Percentiles rank a stretch among this genome's conserved stretches.
Evolutionary conservation across 345 rosid species (phyloP).

Genomic region (Fremontodendron californicum): DNA sequence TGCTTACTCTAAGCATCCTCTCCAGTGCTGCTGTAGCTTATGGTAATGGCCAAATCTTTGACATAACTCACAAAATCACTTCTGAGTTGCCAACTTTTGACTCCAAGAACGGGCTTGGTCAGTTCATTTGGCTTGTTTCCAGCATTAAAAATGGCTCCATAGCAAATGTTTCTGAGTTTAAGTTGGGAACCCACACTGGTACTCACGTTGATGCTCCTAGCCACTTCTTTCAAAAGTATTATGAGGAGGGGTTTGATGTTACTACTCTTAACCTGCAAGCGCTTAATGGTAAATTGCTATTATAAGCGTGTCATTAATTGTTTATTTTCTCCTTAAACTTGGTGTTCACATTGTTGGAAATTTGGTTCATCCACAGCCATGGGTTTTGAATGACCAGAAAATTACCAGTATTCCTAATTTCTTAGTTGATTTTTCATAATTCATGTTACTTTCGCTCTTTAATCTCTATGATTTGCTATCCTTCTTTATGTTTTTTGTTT

Average conservation of each 20-base stretch:
- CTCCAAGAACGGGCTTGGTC: slow-evolving; percentile 36
- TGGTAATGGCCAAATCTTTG: slow-evolving; percentile 34
- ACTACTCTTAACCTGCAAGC: slow-evolving; percentile 42
- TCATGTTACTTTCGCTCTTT: not conserved
- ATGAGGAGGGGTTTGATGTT: slow-evolving; percentile 46
- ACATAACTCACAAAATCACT: slow-evolving; percentile 38
- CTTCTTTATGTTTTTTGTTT: not conserved
- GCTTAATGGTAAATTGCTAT: slow-evolving; percentile 20
- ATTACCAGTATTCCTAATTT: not conserved
- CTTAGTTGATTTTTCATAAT: not conserved
- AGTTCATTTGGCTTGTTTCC: slow-evolving; percentile 30
- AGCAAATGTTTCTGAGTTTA: slow-evolving; percentile 28
- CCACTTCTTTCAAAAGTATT: slow-evolving; percentile 41
- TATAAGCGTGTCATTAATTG: not conserved
- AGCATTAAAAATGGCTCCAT: slow-evolving; percentile 48
- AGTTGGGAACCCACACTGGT: slow-evolving; percentile 41
- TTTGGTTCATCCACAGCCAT: not conserved
- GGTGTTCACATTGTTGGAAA: not conserved
- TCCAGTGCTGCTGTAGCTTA: not conserved
- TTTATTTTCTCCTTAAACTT: not conserved
- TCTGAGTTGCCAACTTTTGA: slow-evolving; percentile 32
- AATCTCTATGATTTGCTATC: not conserved
- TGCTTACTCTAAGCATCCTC: not conserved
- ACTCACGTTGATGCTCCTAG: slow-evolving; percentile 58
- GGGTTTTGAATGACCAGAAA: not conserved